Conservation (phyloP, 768 basidiomycete genomes). For the Boletales sp. region DNA sequence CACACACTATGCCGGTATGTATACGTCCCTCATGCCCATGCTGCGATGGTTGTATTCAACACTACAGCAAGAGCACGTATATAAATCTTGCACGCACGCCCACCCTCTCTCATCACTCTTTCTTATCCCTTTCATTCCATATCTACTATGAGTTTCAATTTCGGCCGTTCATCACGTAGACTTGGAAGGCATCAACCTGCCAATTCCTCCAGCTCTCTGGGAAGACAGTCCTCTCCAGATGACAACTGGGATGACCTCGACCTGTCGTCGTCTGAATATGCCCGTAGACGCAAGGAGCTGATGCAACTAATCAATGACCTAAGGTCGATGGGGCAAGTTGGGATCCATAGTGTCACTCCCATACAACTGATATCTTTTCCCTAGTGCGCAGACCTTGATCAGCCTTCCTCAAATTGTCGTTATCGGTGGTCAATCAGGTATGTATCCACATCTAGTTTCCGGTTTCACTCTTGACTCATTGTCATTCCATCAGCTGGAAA, state of each 20-base stretch:
- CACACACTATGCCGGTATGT: not conserved
- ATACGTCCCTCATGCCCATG: not conserved
- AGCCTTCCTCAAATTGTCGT: constrained; percentile 52
- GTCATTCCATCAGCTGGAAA: constrained; percentile 44
- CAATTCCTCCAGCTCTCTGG: not conserved
- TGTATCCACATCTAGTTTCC: constrained; percentile 2
- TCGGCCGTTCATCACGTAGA: not conserved
- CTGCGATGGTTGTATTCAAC: no score
- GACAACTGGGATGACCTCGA: constrained; percentile 12
- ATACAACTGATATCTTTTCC: not conserved
- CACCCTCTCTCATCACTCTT: not conserved
- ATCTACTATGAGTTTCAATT: constrained; percentile 4
- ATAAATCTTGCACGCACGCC: constrained; percentile 8
- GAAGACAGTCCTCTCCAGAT: constrained; percentile 7
- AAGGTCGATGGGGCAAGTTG: constrained; percentile 37
- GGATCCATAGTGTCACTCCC: not conserved
- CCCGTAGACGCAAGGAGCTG: constrained; percentile 35
- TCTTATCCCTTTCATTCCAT: not conserved
- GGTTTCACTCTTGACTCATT: not conserved
- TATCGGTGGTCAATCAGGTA: constrained; percentile 56
- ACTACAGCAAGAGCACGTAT: not conserved
- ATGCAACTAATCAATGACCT: constrained; percentile 38
- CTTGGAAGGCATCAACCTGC: not conserved
- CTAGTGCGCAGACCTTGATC: constrained; percentile 37
- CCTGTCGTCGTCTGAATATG: constrained; percentile 37